Evolutionary conservation across 768 basidiomycete genomes (phyloP).

Genomic region (Rossbeevera mucosa): DNA sequence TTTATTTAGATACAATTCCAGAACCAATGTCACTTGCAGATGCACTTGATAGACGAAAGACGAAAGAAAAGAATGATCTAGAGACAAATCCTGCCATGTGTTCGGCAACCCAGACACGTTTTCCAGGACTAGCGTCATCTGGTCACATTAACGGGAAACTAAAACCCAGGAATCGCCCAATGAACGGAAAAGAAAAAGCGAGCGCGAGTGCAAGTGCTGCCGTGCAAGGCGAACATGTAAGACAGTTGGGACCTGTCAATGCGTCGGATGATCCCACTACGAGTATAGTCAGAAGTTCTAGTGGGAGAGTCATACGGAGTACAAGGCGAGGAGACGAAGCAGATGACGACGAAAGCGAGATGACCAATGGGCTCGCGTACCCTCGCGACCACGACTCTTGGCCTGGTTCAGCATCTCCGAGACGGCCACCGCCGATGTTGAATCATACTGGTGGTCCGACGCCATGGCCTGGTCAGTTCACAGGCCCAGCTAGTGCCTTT

Average conservation of each 20-base stretch:
- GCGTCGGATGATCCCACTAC: conserved; percentile 17
- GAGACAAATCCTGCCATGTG: conserved; percentile 55
- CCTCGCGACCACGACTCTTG: conserved; percentile 21
- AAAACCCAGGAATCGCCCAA: conserved; percentile 38
- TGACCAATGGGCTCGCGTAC: conserved; percentile 22
- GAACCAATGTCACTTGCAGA: conserved; percentile 52
- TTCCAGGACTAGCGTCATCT: conserved; percentile 21
- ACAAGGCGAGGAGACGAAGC: conserved; percentile 27
- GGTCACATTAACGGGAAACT: conserved; percentile 30
- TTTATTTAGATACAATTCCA: conserved; percentile 59
- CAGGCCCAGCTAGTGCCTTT: conserved; percentile 49
- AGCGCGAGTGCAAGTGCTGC: conserved; percentile 34
- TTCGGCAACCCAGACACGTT: conserved; percentile 26
- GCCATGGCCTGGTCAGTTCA: conserved; percentile 37
- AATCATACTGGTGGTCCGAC: conserved; percentile 19
- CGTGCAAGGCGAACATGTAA: conserved; percentile 23
- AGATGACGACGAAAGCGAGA: conserved; percentile 20
- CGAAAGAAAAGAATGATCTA: conserved; percentile 51
- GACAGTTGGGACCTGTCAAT: conserved; percentile 17
- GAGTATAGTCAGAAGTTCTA: conserved; percentile 27
- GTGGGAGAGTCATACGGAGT: conserved; percentile 29
- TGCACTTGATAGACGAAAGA: conserved; percentile 53
- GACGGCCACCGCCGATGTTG: conserved; percentile 10
- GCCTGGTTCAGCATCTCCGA: conserved; percentile 24
- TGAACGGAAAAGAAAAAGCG: conserved; percentile 29